Conservation (phyloP, 1,284 basidiomycete genomes). For the Ceratobasidium sp. region DNA sequence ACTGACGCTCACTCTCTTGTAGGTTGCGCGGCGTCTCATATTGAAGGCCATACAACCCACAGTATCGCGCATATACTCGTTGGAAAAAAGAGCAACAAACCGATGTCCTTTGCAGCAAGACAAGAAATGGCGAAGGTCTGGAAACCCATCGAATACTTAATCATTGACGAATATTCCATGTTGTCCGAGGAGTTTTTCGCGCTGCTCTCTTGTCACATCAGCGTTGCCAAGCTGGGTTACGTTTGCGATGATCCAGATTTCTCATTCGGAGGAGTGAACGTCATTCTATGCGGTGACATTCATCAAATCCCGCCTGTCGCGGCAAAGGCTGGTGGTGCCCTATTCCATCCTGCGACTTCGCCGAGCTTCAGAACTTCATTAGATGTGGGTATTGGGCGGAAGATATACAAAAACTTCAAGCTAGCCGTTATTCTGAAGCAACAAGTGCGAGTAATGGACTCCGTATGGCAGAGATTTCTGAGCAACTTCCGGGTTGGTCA, state of each 20-base stretch:
- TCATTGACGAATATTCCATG: slow-evolving; percentile 61
- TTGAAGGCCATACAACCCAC: slow-evolving; percentile 58
- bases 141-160: slow-evolving; percentile 53
- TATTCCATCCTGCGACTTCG: slow-evolving; percentile 52
- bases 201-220: slow-evolving; percentile 52
- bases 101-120: neutral
- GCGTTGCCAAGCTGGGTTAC: slow-evolving; percentile 49
- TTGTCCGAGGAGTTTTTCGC: slow-evolving; percentile 55
- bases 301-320: slow-evolving; percentile 63
- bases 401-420: slow-evolving; percentile 59
- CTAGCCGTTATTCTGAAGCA: slow-evolving; percentile 59
- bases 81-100: neutral
- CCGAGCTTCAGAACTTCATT: neutral
- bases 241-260: slow-evolving; percentile 2
- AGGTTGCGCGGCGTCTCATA: slow-evolving; percentile 55
- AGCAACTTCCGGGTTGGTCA: slow-evolving; percentile 55
- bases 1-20: neutral
- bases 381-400: slow-evolving; percentile 51
- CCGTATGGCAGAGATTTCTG: slow-evolving; percentile 59
- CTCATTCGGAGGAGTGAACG: slow-evolving; percentile 56
- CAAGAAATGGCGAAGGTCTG: slow-evolving; percentile 21
- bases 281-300: slow-evolving; percentile 56
- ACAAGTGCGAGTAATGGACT: slow-evolving; percentile 59
- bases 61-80: neutral
- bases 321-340: slow-evolving; percentile 39